Conservation (phyloP, 768 basidiomycete species). For the Macrocybe gigantea region DNA sequence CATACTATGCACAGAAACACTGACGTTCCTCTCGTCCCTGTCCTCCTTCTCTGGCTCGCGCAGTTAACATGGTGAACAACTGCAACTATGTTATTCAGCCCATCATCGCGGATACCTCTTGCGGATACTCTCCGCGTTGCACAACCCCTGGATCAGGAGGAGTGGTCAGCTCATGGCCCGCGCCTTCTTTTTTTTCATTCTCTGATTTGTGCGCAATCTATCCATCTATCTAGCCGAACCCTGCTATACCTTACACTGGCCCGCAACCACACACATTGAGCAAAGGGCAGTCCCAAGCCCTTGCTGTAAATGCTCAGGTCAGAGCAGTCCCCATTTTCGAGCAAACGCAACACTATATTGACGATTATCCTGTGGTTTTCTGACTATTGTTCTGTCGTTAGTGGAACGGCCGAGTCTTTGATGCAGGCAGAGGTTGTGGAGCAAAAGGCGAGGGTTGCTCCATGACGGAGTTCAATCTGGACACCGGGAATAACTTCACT, state of each 20-base stretch:
- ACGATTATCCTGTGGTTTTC: neutral
- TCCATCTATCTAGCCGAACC: constrained; percentile 17
- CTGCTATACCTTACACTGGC: constrained; percentile 26
- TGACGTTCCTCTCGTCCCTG: no score
- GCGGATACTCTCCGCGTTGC: constrained; percentile 36
- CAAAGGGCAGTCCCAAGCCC: constrained; percentile 19
- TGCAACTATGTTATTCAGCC: constrained; percentile 25
- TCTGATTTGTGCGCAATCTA: neutral
- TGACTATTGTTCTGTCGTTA: constrained; percentile 6
- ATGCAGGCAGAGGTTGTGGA: constrained; percentile 30
- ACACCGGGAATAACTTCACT: constrained; percentile 22
- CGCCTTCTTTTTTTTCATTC: neutral
- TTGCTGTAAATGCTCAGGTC: constrained; percentile 24
- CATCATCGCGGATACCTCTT: constrained; percentile 30
- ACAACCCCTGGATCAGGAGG: constrained; percentile 27
- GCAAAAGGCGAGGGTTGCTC: constrained; percentile 32
- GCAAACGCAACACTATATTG: neutral
- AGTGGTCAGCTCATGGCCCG: constrained; percentile 13
- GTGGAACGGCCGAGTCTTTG: constrained; percentile 38
- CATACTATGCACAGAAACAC: no score
- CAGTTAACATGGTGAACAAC: constrained; percentile 30
- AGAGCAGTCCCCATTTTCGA: neutral
- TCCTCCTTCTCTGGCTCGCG: neutral
- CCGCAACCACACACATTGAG: constrained; percentile 24
- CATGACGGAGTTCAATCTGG: constrained; percentile 33